Conservation (phyloP, 1,284 basidiomycete genomes). For the Taiwanofungus camphoratus region DNA sequence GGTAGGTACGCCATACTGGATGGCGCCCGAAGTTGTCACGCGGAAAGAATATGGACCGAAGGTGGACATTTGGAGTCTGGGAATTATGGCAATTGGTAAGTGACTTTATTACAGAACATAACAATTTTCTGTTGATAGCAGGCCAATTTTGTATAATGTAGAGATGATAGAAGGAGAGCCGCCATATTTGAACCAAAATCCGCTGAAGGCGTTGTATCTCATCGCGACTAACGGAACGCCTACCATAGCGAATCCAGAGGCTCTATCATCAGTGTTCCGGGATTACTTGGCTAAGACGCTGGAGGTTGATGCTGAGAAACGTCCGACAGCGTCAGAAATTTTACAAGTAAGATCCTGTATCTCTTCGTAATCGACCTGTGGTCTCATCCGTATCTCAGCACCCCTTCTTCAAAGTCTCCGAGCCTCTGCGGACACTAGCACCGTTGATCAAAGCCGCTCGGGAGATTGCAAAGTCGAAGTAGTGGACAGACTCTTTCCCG, state of each 20-base stretch:
- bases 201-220: slow-evolving; percentile 90
- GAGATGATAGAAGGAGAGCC: slow-evolving; percentile 98
- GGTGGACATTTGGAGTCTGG: slow-evolving; percentile 97
- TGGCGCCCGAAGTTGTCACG: slow-evolving; percentile 98
- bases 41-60: slow-evolving; percentile 98
- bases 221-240: slow-evolving; percentile 99
- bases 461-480: slow-evolving; percentile 73
- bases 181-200: slow-evolving; percentile 96
- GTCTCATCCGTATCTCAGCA: slow-evolving; percentile 42
- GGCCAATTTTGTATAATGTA: background rate
- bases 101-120: background rate
- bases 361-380: background rate
- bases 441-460: slow-evolving; percentile 93
- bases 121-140: background rate
- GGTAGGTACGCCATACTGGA: slow-evolving; percentile 99
- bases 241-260: slow-evolving; percentile 93
- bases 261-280: slow-evolving; percentile 80
- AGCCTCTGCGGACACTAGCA: slow-evolving; percentile 81
- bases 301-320: slow-evolving; percentile 91
- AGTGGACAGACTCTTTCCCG: background rate
- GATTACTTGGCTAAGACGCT: slow-evolving; percentile 89
- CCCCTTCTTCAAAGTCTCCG: slow-evolving; percentile 84
- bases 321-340: slow-evolving; percentile 83
- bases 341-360: slow-evolving; percentile 50
- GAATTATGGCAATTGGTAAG: slow-evolving; percentile 96